Percentiles rank a stretch among this genome's conserved stretches.
These are phyloP conservation scores for Phytophthora sansomeana DNA, from an alignment of 352 stramenopile species.

Conservation along the genomic window DNA sequence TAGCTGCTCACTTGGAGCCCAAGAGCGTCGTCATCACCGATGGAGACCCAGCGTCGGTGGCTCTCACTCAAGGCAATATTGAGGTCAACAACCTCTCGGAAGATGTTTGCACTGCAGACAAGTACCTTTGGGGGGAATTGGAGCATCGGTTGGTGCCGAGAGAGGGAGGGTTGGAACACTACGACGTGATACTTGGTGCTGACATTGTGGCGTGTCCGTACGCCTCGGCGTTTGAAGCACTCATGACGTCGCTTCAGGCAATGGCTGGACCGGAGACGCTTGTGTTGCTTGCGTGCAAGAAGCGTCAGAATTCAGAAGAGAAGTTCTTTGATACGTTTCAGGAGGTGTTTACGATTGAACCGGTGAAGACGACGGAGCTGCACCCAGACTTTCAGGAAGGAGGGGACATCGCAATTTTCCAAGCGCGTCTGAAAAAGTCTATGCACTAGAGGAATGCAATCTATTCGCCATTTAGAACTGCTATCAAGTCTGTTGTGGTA, in stretches of 20 bases:
- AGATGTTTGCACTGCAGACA: constrained; percentile 38
- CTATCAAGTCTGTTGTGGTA: constrained; percentile 3
- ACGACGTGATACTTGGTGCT: constrained; percentile 80
- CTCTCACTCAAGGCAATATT: constrained; percentile 71
- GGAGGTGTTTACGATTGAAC: constrained; percentile 54
- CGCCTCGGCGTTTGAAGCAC: constrained; percentile 63
- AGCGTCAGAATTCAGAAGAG: constrained; percentile 66
- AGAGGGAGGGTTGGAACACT: constrained; percentile 29
- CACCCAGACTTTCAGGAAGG: constrained; percentile 71
- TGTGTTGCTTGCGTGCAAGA: constrained; percentile 83
- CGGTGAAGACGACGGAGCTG: constrained; percentile 51
- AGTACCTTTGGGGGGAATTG: constrained; percentile 74
- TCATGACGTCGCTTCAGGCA: constrained; percentile 61
- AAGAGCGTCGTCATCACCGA: constrained; percentile 69
- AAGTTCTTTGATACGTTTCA: constrained; percentile 71
- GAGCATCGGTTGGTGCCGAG: constrained; percentile 35
- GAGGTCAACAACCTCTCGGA: constrained; percentile 22
- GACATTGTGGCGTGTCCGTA: constrained; percentile 90
- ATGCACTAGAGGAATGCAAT: constrained; percentile 16
- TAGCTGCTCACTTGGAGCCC: constrained; percentile 61
- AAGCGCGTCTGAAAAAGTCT: constrained; percentile 42
- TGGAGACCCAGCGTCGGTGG: constrained; percentile 73
- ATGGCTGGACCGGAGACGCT: constrained; percentile 52
- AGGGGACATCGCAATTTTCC: constrained; percentile 72
- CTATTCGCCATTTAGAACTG: constrained; percentile 18